These are phyloP conservation scores for Rhizophagus clarus DNA, from an alignment of 192 early-diverging fungal species.

Conservation along the genomic window DNA sequence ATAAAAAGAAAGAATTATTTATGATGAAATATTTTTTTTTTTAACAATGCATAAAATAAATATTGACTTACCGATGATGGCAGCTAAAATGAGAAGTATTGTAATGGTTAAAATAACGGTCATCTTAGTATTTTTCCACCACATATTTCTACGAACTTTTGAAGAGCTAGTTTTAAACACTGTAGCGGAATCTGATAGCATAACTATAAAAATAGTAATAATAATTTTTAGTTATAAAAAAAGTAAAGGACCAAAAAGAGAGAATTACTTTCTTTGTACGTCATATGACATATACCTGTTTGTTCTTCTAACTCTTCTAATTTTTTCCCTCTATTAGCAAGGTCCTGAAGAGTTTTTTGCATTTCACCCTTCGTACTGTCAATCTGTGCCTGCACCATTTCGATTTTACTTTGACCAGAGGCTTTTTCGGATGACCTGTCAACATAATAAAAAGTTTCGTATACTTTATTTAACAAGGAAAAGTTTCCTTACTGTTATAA, in stretches of 20 bases:
- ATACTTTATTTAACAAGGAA: too few species aligned
- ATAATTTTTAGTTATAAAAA: neutral
- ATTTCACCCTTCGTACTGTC: conserved; percentile 13
- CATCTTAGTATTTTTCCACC: conserved; percentile 27
- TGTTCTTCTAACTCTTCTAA: conserved; percentile 11
- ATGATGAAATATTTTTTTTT: neutral
- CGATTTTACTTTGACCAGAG: too few species aligned
- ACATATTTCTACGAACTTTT: conserved; percentile 8
- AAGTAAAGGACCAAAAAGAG: neutral
- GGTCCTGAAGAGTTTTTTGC: neutral
- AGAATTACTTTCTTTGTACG: neutral
- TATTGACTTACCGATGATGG: conserved; percentile 5
- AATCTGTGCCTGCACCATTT: neutral
- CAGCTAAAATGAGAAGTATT: neutral
- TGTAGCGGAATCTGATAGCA: neutral
- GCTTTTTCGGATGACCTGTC: too few species aligned
- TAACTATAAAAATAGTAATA: neutral
- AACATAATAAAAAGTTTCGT: too few species aligned
- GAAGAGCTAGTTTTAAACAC: neutral
- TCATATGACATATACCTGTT: neutral
- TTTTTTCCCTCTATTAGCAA: conserved; percentile 8
- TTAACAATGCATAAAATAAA: neutral
- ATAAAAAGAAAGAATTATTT: too few species aligned
- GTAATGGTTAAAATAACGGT: conserved; percentile 4
- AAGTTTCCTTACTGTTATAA: too few species aligned